Base-by-base conservation (phyloP, 306 rosid species). In the Dicorynia guianensis region DNA sequence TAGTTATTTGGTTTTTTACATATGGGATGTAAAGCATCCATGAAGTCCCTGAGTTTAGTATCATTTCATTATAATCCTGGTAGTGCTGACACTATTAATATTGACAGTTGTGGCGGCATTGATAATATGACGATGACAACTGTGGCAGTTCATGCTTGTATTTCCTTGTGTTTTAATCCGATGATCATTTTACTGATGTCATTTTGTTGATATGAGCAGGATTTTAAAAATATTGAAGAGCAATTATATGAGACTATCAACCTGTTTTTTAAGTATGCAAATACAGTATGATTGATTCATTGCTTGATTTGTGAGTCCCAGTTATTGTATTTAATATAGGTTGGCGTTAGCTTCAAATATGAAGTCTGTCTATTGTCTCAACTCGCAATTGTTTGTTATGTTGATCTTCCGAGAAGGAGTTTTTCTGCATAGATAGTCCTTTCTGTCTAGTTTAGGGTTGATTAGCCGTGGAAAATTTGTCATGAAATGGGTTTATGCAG, bases 11-110 rank as follows among this genome's bases (percentile, higher is more conserved):
- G 20, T 11, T 55, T 15, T 20, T 50, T 69, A 35, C n/a, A 47
- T 14, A 8, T 40, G 57, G n/a, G 48, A 34, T 39, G 52, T 78
- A 71, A 11, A 48, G 7, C 14, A 4, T 57, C 13, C 42, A 10
- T 19, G 17, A 54, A 48, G 44, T 58, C 43, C 40, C 12, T 35
- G 14, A 38, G 38, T 7, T 52, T 19, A 63, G 44, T 25, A 14
- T 64, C 13, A 55, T 35, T 55, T 46, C 43, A 6, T 17, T 39
- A 56, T n/a, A 18, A 17, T 11, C 8, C 40, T 52, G 43, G 56
- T n/a, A 33, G 42, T 12, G 63, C 38, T n/a, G 56, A 60, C 55
- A 5, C 59, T 58, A 61, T 38, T 38, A 76, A 48, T 68, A 5
- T 5, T 13, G 17, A 33, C 44, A 40, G 52, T 25, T 11, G 8